Conservation (phyloP, 495 filamentous ascomycete species). For the Trichocladium antarcticum region DNA sequence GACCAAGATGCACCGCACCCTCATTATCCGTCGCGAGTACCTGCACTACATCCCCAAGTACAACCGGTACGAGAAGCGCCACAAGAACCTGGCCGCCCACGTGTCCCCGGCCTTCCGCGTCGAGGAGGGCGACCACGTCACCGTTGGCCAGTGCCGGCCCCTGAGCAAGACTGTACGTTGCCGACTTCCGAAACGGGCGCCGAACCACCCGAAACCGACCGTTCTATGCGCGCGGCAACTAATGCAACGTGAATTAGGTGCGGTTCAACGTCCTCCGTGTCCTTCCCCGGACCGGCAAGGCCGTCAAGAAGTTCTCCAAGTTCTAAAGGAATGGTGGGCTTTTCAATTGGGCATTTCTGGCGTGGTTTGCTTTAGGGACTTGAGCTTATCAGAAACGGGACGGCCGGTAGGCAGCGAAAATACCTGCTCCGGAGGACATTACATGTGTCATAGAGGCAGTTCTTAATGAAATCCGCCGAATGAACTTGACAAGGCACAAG, state of each 20-base stretch:
- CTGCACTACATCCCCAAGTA: conserved; percentile 99
- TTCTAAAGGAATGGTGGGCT: conserved; percentile 55
- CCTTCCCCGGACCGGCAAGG: conserved; percentile 89
- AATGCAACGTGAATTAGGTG: conserved; percentile 45
- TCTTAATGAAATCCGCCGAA: conserved; percentile 34
- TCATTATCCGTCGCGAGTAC: conserved; percentile 99
- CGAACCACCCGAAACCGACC: background rate
- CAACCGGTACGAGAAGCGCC: conserved; percentile 97
- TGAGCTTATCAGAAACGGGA: conserved; percentile 40
- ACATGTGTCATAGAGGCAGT: conserved; percentile 37
- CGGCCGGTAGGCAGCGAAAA: conserved; percentile 37
- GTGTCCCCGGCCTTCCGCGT: conserved; percentile 99
- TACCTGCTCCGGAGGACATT: conserved; percentile 31
- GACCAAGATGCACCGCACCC: conserved; percentile 99
- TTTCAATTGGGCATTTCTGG: conserved; percentile 42
- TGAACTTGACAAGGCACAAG: conserved; percentile 19
- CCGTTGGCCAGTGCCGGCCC: conserved; percentile 97
- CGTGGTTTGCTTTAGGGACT: conserved; percentile 42
- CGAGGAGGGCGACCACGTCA: conserved; percentile 97
- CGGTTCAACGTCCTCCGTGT: conserved; percentile 99
- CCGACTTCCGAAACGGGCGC: background rate
- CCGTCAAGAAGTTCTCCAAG: conserved; percentile 94
- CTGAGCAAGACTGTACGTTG: conserved; percentile 92
- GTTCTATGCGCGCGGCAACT: background rate
- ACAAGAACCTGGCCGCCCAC: conserved; percentile 99